Base-by-base conservation (phyloP, 2,329 filamentous ascomycete genomes). In the Scleromitrula shiraiana region DNA sequence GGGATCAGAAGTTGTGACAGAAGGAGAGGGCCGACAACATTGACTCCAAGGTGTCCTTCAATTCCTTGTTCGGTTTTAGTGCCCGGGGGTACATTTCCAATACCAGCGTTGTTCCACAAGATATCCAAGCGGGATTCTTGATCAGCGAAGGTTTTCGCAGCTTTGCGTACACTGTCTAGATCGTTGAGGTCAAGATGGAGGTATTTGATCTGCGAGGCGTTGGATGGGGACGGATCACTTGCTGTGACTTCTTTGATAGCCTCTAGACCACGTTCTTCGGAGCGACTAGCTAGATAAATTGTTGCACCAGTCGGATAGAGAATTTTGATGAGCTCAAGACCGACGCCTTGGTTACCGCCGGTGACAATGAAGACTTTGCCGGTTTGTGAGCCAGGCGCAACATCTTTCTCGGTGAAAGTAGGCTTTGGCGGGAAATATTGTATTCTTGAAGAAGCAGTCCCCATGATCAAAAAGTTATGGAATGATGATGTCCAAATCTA, bases 251-350 rank as follows among this genome's bases (percentile, higher is more conserved):
- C 17, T 20, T 33, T 9, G 39, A 72, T 70, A 3, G 66, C 65
- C 1, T 38, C 49, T 9, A 53, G 49, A 3, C 63, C 64, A 50
- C 68, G 70, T 6, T 56, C 12, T 52, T 39, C 65, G 57, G 62
- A 67, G 35, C 73, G 68, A 3, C 67, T 67, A 2, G 71, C 70
- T 23, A 76, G 57, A 55, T 76, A 76, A 15, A 77, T 68, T 8
- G 65, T 75, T 26, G 61, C 73, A 40, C 73, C 70, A 14, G 64
- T 65, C 2, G 59, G 55, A 57, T 77, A 78, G 10, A 78, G 65
- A 7, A 77, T 69, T 35, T 66, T 68, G 44, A 59, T 60, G 7
- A 77, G 64, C 12, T 22, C 35, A 22, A 38, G 17, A 7, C 73
- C 73, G 5, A 74, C 63, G 12, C 49, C 51, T 14, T 41, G 37